Evolutionary conservation across 345 rosid species (phyloP).

Genomic region (Boechera divaricarpa): DNA sequence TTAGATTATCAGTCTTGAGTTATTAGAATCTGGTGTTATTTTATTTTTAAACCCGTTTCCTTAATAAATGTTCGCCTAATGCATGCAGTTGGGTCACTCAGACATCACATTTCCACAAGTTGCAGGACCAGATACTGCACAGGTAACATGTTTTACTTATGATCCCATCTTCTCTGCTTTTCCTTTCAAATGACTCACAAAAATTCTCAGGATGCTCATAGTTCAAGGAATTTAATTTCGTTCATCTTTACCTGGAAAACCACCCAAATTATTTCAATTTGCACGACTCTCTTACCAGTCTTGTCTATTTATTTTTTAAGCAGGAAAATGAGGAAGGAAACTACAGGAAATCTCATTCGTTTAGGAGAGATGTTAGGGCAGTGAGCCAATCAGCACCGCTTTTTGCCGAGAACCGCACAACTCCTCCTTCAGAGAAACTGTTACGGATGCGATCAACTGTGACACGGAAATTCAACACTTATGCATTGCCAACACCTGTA

Average conservation of each 20-base stretch:
- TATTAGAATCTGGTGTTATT: neutral
- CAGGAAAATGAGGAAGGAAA: constrained; percentile 59
- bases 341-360: constrained; percentile 52
- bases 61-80: constrained; percentile 15
- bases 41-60: neutral
- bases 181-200: neutral
- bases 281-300: constrained; percentile 24
- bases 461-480: constrained; percentile 71
- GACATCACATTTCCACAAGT: constrained; percentile 68
- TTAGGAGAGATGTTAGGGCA: constrained; percentile 47
- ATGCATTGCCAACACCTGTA: constrained; percentile 84
- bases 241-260: constrained; percentile 2
- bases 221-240: neutral
- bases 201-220: constrained; percentile 21
- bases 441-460: constrained; percentile 59
- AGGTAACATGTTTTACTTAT: constrained; percentile 52
- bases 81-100: constrained; percentile 70
- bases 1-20: constrained; percentile 18
- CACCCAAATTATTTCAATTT: constrained; percentile 1
- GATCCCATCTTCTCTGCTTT: constrained; percentile 12
- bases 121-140: constrained; percentile 47
- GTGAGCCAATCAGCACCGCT: constrained; percentile 86
- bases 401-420: constrained; percentile 56
- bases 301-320: constrained; percentile 15
- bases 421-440: constrained; percentile 54